Evolutionary conservation across 306 rosid genomes (phyloP), one percentile per base, ranked within the genome.

Genomic region (Mucuna pruriens): DNA sequence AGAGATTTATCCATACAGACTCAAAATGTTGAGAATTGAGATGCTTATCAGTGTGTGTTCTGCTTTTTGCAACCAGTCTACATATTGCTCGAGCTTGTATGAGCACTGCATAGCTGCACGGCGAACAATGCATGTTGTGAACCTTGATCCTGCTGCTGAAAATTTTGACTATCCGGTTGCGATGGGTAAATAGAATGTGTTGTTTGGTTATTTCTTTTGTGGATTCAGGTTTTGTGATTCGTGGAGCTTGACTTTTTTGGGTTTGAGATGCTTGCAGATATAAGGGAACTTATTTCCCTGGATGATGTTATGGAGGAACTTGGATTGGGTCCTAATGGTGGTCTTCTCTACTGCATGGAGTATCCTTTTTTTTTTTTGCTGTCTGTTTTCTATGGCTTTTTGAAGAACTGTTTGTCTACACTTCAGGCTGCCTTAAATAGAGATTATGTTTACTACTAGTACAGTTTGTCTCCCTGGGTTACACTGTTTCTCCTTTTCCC

Each of bases 241-340:
- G 3, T 23, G 65, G 38, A 9, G 52, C 74, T 61, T 31, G 34
- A 45, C 55, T 39, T 6, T 22, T 83, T 66, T 62, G 12, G 25
- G 26, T 17, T 40, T 86, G 61, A 39, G 63, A 54, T 84, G 77
- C 31, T 83, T 79, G 84, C 88, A 95, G 99, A 93, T 89, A 92
- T 93, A 68, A 88, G 98, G 88, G 96, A 95, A 78, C 96, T 95
- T 42, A 85, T 95, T 78, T 90, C 95, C 57, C 80, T 93, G 90
- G 98, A 95, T 42, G 98, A 95, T 89, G 98, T 93, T 48, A 95
- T 93, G 99, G 99, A 95, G 84, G 99, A 91, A 68, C 97, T 93
- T 82, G 95, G 94, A 29, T 77, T 95, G 74, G 99, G 99, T 78
- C 99, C 99, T 57, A 95, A 95, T 86, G 99, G 99, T 55, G 94